Evolutionary conservation across 495 filamentous ascomycete genomes (phyloP).

Genomic region (Cercophora sp.): DNA sequence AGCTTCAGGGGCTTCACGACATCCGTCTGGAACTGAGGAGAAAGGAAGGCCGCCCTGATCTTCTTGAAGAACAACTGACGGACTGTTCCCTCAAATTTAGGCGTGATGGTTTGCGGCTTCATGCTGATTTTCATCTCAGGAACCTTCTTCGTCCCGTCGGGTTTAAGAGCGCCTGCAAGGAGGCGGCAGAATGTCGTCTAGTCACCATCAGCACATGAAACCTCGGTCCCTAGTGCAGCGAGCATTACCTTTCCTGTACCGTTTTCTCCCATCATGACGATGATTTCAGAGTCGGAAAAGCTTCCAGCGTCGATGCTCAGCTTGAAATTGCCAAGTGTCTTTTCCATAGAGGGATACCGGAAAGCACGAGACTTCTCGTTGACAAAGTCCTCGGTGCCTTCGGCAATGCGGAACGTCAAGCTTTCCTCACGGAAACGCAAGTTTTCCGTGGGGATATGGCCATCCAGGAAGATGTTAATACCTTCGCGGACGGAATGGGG

Average conservation of each 20-base stretch:
- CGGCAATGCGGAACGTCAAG: slow-evolving; percentile 91
- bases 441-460: slow-evolving; percentile 97
- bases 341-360: slow-evolving; percentile 84
- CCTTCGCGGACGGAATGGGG: slow-evolving; percentile 95
- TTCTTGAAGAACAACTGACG: slow-evolving; percentile 71
- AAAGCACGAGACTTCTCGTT: slow-evolving; percentile 81
- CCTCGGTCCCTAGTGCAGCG: no score
- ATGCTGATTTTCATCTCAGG: slow-evolving; percentile 96
- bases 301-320: slow-evolving; percentile 73
- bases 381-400: slow-evolving; percentile 87
- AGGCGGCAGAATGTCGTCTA: slow-evolving; percentile 98
- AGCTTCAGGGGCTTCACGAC: slow-evolving; percentile 98
- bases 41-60: slow-evolving; percentile 94
- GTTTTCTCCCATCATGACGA: slow-evolving; percentile 99
- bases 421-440: slow-evolving; percentile 96
- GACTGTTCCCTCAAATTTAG: slow-evolving; percentile 95
- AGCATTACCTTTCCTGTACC: slow-evolving; percentile 55
- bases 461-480: slow-evolving; percentile 99
- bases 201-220: no score
- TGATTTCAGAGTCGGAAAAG: slow-evolving; percentile 96
- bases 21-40: slow-evolving; percentile 97
- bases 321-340: slow-evolving; percentile 88
- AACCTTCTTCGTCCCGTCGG: slow-evolving; percentile 69
- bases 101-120: slow-evolving; percentile 99
- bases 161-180: slow-evolving; percentile 87